Conservation (phyloP, 2,329 filamentous ascomycete species). For the Orbilia javanica region DNA sequence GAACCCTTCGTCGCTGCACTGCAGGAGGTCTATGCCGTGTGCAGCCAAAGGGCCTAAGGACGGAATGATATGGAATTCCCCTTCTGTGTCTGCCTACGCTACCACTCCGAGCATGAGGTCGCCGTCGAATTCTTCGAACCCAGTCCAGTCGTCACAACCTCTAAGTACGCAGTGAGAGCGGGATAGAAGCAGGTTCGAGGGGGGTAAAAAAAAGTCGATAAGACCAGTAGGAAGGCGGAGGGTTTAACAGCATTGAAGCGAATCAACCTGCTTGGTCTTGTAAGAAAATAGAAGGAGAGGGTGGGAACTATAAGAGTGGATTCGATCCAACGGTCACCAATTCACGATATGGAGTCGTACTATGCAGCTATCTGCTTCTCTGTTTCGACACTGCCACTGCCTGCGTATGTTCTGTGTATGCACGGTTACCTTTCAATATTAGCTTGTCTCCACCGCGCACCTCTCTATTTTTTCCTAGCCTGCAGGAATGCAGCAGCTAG, state of each 20-base stretch:
- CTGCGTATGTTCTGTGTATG: constrained; percentile 38
- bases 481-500: constrained; percentile 52
- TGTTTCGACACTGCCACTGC: constrained; percentile 56
- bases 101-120: constrained; percentile 20
- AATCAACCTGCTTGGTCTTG: constrained; percentile 52
- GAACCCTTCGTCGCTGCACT: constrained; percentile 44
- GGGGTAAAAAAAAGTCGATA: constrained; percentile 45
- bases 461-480: constrained; percentile 46
- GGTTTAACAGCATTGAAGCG: constrained; percentile 47
- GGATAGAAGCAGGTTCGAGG: constrained; percentile 21
- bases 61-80: constrained; percentile 56
- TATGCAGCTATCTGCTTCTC: constrained; percentile 30
- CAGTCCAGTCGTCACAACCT: constrained; percentile 47
- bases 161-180: constrained; percentile 24
- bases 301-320: constrained; percentile 47
- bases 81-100: constrained; percentile 47
- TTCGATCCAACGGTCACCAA: constrained; percentile 36
- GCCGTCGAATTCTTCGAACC: constrained; percentile 49
- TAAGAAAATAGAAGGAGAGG: constrained; percentile 38
- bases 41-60: constrained; percentile 53
- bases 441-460: constrained; percentile 41
- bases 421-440: constrained; percentile 42
- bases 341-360: constrained; percentile 44
- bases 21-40: constrained; percentile 57
- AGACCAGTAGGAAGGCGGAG: constrained; percentile 50